Base-by-base conservation (phyloP, 176 grass and related monocot species). In the Hordeum vulgare region DNA sequence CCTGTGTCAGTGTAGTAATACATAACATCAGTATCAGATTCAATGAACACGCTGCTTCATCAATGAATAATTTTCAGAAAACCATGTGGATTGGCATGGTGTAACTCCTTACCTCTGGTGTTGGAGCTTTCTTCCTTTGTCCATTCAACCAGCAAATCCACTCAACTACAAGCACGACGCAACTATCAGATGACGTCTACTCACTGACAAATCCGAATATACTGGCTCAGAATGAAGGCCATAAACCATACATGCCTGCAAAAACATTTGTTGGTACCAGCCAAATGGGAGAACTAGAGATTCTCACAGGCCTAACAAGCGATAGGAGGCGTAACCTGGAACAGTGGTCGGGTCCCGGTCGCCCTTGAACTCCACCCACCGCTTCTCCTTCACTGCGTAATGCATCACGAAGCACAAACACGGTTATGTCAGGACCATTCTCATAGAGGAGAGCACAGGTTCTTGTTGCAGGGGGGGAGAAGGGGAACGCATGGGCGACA, bases 71-170 rank as follows among this genome's bases (percentile, higher is more conserved):
- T 11, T 26, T 77, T 15, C 39, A 71, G 59, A 39, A 60, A 76
- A 68, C 61, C 29, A 77, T 11, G 24, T 9, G 6, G 33, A 25
- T 0, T 29, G 40, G 37, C 4, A 18, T 4, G 12, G 45, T 56
- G 36, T 79, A 31, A 44, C 13, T 26, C 67, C 80, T 81, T 86
- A 89, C 96, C 91, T 98, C 92, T 24, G 83, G 93, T 41, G 89
- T 90, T 34, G 96, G 96, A 83, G 91, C 83, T 89, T 87, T 93
- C 93, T 90, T 95, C 64, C 93, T 92, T 60, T 98, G 96, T 21
- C 96, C 91, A 87, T 98, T 98, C 87, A 98, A 88, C 96, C 93
- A 98, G 96, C 96, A 98, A 88, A 94, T 98, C 96, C 96, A 98
- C 90, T 98, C 96, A 70, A 98, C 96, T 95, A 78, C 84, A 98